These are phyloP conservation scores for Nakazawaea pomicola DNA, from an alignment of 805 yeast genomes.

Conservation along the genomic window DNA sequence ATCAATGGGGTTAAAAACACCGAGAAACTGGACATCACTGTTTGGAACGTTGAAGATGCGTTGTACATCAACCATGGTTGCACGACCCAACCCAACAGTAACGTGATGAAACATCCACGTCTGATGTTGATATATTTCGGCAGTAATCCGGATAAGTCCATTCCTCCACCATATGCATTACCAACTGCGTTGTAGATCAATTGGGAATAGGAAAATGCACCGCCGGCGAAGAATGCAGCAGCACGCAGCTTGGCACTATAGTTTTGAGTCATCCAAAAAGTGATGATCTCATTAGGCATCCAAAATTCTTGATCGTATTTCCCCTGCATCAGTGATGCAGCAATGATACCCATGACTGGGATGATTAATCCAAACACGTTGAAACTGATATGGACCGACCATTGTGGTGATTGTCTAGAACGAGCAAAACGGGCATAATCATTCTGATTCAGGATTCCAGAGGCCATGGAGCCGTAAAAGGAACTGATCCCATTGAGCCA, in stretches of 20 bases:
- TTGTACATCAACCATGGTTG: slow-evolving; percentile 38
- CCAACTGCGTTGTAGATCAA: slow-evolving; percentile 34
- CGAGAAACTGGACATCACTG: slow-evolving; percentile 32
- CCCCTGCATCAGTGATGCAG: slow-evolving; percentile 38
- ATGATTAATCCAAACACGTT: slow-evolving; percentile 35
- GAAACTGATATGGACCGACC: slow-evolving; percentile 19
- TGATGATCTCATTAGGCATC: slow-evolving; percentile 40
- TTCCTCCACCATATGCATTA: slow-evolving; percentile 41
- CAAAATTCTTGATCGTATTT: slow-evolving; percentile 36
- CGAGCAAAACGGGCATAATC: slow-evolving; percentile 29
- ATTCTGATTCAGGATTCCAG: slow-evolving; percentile 33
- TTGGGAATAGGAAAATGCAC: slow-evolving; percentile 32
- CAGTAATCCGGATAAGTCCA: slow-evolving; percentile 43
- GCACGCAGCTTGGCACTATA: slow-evolving; percentile 34
- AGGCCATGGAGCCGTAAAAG: slow-evolving; percentile 34
- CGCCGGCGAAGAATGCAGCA: slow-evolving; percentile 42
- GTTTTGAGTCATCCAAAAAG: slow-evolving; percentile 34
- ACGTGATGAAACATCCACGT: slow-evolving; percentile 40
- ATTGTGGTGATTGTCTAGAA: slow-evolving; percentile 8
- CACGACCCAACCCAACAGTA: slow-evolving; percentile 26
- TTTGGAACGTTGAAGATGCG: slow-evolving; percentile 29
- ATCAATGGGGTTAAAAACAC: slow-evolving; percentile 35
- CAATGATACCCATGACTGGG: slow-evolving; percentile 41
- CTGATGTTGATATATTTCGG: slow-evolving; percentile 38
- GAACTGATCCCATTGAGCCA: slow-evolving; percentile 35